Conservation (phyloP, 257 asterid species). For the Plectranthus barbatus region DNA sequence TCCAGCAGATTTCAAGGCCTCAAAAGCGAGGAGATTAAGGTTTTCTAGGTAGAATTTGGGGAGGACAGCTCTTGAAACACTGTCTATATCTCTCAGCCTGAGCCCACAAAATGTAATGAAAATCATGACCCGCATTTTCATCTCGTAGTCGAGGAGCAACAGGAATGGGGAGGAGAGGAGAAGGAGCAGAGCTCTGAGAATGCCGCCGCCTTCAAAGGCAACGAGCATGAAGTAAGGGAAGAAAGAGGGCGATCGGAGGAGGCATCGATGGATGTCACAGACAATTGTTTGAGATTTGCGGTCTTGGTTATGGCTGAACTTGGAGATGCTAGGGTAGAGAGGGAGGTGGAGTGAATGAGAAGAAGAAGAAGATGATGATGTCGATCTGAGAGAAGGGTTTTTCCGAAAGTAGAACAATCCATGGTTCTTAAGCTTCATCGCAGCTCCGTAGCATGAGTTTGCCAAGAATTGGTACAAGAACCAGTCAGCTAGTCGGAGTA, state of each 20-base stretch:
- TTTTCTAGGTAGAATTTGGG: slow-evolving; percentile 81
- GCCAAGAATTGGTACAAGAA: slow-evolving; percentile 56
- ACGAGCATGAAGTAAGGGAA: slow-evolving; percentile 93
- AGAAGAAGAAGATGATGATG: background rate
- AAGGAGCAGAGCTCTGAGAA: slow-evolving; percentile 54
- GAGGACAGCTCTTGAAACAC: slow-evolving; percentile 61
- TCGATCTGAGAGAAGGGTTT: slow-evolving; percentile 21
- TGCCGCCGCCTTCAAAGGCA: slow-evolving; percentile 87
- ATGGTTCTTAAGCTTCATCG: slow-evolving; percentile 44
- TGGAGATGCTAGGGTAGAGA: slow-evolving; percentile 31
- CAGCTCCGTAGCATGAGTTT: slow-evolving; percentile 57
- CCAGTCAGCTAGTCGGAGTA: slow-evolving; percentile 45
- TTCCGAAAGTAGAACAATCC: slow-evolving; percentile 24
- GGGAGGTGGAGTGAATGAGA: slow-evolving; percentile 15
- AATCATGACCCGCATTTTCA: slow-evolving; percentile 52
- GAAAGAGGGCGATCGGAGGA: slow-evolving; percentile 48
- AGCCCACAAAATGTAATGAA: slow-evolving; percentile 83
- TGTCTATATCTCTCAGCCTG: slow-evolving; percentile 38
- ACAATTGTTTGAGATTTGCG: slow-evolving; percentile 42
- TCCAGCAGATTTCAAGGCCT: slow-evolving; percentile 45
- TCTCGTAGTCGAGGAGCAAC: slow-evolving; percentile 28
- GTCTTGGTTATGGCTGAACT: slow-evolving; percentile 17
- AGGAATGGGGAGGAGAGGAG: slow-evolving; percentile 53
- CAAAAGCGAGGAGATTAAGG: slow-evolving; percentile 36
- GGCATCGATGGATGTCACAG: slow-evolving; percentile 49